Conservation (phyloP, 2,329 filamentous ascomycete species). For the Pleurostoma richardsiae region DNA sequence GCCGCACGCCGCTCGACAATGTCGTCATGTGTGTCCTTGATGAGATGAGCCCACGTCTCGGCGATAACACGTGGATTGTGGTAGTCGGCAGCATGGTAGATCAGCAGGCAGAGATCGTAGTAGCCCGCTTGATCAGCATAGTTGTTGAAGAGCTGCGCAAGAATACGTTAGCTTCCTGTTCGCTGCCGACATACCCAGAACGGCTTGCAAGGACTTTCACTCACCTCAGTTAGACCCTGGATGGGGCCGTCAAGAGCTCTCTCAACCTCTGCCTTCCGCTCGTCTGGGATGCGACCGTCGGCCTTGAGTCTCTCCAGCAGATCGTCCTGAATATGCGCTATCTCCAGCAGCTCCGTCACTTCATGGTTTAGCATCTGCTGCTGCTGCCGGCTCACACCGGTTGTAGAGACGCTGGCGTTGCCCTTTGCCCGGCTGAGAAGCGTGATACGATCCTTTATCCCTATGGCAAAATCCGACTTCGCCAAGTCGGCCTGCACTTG, state of each 20-base stretch:
- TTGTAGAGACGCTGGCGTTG: conserved; percentile 80
- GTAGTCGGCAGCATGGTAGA: conserved; percentile 89
- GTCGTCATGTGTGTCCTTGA: conserved; percentile 65
- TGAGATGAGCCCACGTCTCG: conserved; percentile 77
- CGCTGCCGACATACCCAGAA: neutral
- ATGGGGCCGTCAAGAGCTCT: conserved; percentile 72
- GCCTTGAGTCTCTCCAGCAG: conserved; percentile 70
- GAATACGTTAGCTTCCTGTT: conserved; percentile 9
- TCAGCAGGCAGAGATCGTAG: conserved; percentile 87
- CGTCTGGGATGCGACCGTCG: conserved; percentile 63
- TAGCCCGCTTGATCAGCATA: conserved; percentile 86
- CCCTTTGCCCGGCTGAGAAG: conserved; percentile 88
- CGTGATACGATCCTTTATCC: conserved; percentile 81
- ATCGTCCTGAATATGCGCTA: conserved; percentile 94
- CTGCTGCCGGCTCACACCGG: conserved; percentile 70
- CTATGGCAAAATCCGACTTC: conserved; percentile 72
- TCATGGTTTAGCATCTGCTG: conserved; percentile 83
- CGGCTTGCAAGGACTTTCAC: conserved; percentile 22
- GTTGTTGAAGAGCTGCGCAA: conserved; percentile 73
- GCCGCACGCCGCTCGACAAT: conserved; percentile 34
- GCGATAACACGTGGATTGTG: conserved; percentile 80
- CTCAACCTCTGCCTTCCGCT: conserved; percentile 60
- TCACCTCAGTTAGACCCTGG: conserved; percentile 68
- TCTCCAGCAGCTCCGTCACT: conserved; percentile 80
- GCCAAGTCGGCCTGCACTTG: conserved; percentile 80